These are phyloP conservation scores for Cercospora citrullina DNA, from an alignment of 2,329 filamentous ascomycete genomes.

Conservation along the genomic window DNA sequence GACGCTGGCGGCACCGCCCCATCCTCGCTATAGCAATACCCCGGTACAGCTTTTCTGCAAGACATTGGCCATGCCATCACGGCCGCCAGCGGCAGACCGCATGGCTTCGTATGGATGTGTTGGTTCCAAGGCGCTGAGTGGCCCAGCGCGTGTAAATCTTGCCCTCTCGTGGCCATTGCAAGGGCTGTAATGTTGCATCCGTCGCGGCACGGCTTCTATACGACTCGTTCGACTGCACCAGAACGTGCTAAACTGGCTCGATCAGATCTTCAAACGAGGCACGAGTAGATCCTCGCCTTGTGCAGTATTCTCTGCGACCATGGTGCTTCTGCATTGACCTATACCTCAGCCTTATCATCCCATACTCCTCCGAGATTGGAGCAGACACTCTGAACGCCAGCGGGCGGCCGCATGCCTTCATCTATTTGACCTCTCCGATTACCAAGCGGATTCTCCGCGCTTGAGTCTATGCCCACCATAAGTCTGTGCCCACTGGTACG, in stretches of 20 bases:
- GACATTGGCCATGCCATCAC: not conserved
- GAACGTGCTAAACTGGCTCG: not conserved
- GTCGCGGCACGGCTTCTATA: not conserved
- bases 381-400: conserved; percentile 1
- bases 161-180: conserved; percentile 1
- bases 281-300: conserved; percentile 10
- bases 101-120: conserved; percentile 6
- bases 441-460: not conserved
- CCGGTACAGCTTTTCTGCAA: not conserved
- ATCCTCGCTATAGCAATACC: not conserved
- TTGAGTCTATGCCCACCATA: not conserved
- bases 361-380: conserved; percentile 7
- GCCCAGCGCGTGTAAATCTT: not conserved
- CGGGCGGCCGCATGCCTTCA: conserved; percentile 12
- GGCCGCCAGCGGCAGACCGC: conserved; percentile 5
- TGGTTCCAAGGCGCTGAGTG: not conserved
- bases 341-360: not conserved
- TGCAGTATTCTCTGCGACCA: conserved; percentile 12
- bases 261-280: not conserved
- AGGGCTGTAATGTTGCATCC: not conserved
- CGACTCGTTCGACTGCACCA: not conserved
- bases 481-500: not conserved
- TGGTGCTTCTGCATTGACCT: not conserved
- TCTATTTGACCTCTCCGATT: conserved; percentile 6
- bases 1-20: not conserved